Conservation (phyloP, 805 yeast species). For the Diddensiella santjacobensis region DNA sequence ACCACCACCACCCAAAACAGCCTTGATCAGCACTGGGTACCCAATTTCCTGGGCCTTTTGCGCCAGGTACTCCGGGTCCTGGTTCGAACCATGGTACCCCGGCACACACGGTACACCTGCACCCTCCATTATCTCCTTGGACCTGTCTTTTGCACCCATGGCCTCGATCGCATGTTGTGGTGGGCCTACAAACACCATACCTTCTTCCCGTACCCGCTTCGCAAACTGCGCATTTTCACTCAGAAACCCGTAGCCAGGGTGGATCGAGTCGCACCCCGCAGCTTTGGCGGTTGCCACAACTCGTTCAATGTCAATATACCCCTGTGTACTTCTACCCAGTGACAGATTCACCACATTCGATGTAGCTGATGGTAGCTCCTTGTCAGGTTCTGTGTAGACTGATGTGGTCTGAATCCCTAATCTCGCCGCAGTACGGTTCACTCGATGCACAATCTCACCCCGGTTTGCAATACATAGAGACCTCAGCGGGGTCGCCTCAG, state of each 20-base stretch:
- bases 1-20: constrained; percentile 60
- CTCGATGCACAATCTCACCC: constrained; percentile 47
- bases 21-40: constrained; percentile 55
- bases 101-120: constrained; percentile 35
- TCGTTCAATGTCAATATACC: constrained; percentile 42
- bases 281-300: constrained; percentile 47
- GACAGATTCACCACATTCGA: constrained; percentile 22
- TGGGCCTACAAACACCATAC: constrained; percentile 34
- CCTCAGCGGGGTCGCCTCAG: constrained; percentile 8
- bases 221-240: constrained; percentile 41
- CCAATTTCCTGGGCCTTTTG: constrained; percentile 29
- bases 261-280: constrained; percentile 50
- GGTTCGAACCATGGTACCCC: constrained; percentile 33
- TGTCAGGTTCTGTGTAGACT: constrained; percentile 32
- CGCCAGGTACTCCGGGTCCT: constrained; percentile 27
- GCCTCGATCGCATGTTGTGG: constrained; percentile 33
- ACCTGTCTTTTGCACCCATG: constrained; percentile 34
- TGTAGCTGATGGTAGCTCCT: constrained; percentile 27
- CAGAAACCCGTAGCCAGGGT: constrained; percentile 56
- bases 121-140: constrained; percentile 32
- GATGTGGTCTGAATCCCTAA: constrained; percentile 33
- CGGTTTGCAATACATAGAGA: constrained; percentile 48
- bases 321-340: constrained; percentile 26
- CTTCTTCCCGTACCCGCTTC: constrained; percentile 30
- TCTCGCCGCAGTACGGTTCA: constrained; percentile 27